These are phyloP conservation scores for Phytophthora sojae DNA, from an alignment of 352 stramenopile species.

Conservation along the genomic window DNA sequence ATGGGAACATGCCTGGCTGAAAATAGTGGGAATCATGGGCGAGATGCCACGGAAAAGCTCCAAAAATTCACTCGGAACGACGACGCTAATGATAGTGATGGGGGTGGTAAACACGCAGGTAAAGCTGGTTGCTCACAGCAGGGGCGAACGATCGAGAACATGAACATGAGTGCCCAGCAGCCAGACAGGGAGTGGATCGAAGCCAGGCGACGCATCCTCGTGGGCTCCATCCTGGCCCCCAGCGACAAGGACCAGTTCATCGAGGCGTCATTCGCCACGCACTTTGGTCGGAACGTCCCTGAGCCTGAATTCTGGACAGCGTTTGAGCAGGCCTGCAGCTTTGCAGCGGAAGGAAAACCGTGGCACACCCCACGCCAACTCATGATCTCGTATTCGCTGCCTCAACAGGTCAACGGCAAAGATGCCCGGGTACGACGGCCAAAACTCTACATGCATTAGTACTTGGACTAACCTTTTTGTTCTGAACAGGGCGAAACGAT, in stretches of 20 bases:
- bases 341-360: slow-evolving; percentile 30
- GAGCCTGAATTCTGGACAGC: slow-evolving; percentile 59
- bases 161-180: slow-evolving; percentile 13
- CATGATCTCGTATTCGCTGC: slow-evolving; percentile 67
- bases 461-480: neutral
- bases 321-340: slow-evolving; percentile 62
- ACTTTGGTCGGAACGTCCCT: slow-evolving; percentile 50
- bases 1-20: slow-evolving; percentile 29
- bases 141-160: slow-evolving; percentile 11
- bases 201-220: slow-evolving; percentile 44
- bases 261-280: slow-evolving; percentile 57
- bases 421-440: slow-evolving; percentile 44
- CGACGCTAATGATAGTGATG: slow-evolving; percentile 31
- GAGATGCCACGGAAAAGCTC: neutral
- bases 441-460: neutral
- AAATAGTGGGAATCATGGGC: slow-evolving; percentile 23
- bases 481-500: slow-evolving; percentile 70
- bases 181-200: slow-evolving; percentile 43
- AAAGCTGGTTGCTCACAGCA: neutral
- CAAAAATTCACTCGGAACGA: slow-evolving; percentile 14
- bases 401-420: slow-evolving; percentile 71
- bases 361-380: slow-evolving; percentile 59
- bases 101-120: neutral
- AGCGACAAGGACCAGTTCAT: slow-evolving; percentile 54
- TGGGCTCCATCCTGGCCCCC: slow-evolving; percentile 46